phyloP scores from a whole-genome alignment of 768 basidiomycete genomes.

The Pisolithus albus region DNA sequence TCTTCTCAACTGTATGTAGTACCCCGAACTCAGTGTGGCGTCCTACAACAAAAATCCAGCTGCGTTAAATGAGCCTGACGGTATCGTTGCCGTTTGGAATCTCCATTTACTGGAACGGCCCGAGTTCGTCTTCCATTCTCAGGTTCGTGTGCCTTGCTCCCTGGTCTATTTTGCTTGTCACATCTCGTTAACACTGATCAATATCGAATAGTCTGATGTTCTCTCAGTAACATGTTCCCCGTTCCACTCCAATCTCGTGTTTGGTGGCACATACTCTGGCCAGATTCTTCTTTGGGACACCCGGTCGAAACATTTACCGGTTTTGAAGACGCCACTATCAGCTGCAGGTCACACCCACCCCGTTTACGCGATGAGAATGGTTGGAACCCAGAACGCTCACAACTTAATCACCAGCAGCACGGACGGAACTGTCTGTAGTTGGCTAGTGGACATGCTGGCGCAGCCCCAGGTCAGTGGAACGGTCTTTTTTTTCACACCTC shows the following conservation, averaged over 20 bases:
- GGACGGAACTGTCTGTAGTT: conserved; percentile 94
- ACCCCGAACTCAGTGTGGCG: conserved; percentile 90
- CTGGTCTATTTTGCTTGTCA: not conserved
- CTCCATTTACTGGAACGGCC: conserved; percentile 90
- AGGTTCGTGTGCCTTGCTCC: conserved; percentile 46
- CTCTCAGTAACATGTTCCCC: conserved; percentile 96
- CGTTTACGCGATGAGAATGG: conserved; percentile 97
- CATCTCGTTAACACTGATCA: not conserved
- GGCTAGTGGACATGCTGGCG: conserved; percentile 98
- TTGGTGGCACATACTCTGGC: conserved; percentile 98
- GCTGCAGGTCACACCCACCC: conserved; percentile 98
- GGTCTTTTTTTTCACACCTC: not conserved
- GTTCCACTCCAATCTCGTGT: conserved; percentile 94
- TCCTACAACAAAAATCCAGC: conserved; percentile 97
- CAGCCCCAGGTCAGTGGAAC: conserved; percentile 73
- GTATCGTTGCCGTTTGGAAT: conserved; percentile 97
- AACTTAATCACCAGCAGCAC: conserved; percentile 96
- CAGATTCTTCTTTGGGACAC: conserved; percentile 99
- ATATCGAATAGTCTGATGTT: conserved; percentile 75
- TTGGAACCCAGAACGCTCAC: conserved; percentile 98
- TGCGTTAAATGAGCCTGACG: conserved; percentile 91
- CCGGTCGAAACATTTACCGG: conserved; percentile 90
- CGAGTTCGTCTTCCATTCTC: conserved; percentile 97
- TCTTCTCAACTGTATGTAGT: conserved; percentile 42
- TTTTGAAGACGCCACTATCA: conserved; percentile 93